A percentile compares a stretch with the other conserved stretches of the same genome.
Conservation (phyloP, 176 grass and related monocot species). For the Oryza brachyantha region DNA sequence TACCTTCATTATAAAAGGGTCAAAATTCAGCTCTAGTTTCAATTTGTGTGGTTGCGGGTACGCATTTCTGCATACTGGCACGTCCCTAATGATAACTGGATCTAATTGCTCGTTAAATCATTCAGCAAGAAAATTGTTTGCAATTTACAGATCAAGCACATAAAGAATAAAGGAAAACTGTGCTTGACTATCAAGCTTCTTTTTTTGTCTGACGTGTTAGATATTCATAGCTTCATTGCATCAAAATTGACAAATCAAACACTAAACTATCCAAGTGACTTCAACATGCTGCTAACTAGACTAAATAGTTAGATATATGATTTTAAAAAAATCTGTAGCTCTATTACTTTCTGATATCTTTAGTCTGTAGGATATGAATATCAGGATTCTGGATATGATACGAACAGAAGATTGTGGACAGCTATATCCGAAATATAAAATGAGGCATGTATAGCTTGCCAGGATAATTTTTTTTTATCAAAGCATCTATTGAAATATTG, state of each 20-base stretch:
- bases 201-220: not conserved
- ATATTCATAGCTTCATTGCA: no score
- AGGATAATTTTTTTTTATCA: not conserved
- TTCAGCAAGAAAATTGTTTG: not conserved
- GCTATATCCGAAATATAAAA: not conserved
- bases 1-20: constrained; percentile 50
- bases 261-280: not conserved
- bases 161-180: not conserved
- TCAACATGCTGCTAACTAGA: not conserved
- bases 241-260: not conserved
- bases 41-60: not conserved
- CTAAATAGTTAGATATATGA: not conserved
- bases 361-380: not conserved
- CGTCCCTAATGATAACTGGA: not conserved
- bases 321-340: not conserved
- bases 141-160: not conserved
- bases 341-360: not conserved
- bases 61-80: not conserved
- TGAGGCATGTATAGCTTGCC: not conserved
- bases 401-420: not conserved
- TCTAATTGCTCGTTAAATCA: not conserved
- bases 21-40: not conserved
- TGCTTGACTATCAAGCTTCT: not conserved
- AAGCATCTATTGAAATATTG: not conserved
- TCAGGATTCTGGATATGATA: no score